Base-by-base conservation (phyloP, 495 filamentous ascomycete species). In the Oidiodendron maius region DNA sequence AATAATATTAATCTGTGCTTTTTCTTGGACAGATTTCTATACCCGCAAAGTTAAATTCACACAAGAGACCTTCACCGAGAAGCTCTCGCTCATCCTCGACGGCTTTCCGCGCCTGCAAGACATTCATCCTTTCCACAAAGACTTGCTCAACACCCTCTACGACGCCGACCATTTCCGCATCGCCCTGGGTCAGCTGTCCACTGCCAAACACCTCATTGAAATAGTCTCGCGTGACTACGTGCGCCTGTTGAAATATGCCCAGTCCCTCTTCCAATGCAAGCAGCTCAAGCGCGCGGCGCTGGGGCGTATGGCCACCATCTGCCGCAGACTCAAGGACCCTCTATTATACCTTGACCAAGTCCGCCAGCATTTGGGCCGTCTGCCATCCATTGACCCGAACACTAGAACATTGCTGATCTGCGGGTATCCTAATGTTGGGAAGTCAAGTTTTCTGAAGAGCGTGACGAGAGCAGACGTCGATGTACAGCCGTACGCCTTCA, bases 41-140 rank as follows among this genome's bases (percentile, higher is more conserved):
- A 95, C 90, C 50, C 79, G 93, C 64, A 97, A 98, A 70, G 93
- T 97, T 76, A 98, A 97, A 66, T 97, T 86, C 65, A 97, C 93
- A n/a, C 83, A 91, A 61, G 91, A 96, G 69, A 96, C 93, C 35
- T 96, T 96, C 67, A 80, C 81, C 45, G 93, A 98, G 58, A 96
- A 97, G 71, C 81, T 98, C 50, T 82, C 78, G 52, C 74, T 81
- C 24, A 95, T 95, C 60, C 78, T 96, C 50, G 84, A 91, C 65
- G 90, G 87, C 59, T 98, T 98, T 62, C 93, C 93, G 24, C 74
- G 89, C n/a, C 72, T 98, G 26, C 81, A 88, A 54, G 93, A 98
- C 61, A 91, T 96, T 64, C 93, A 98, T 64, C 93, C 93, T 35
- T 98, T 98, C 75, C 93, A 86, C 75, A 80, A 77, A 70, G 69